A percentile compares a stretch with the other conserved stretches of the same genome.
Evolutionary conservation across 2,329 filamentous ascomycete species (phyloP).

Genomic region (Hymenoscyphus albidus): DNA sequence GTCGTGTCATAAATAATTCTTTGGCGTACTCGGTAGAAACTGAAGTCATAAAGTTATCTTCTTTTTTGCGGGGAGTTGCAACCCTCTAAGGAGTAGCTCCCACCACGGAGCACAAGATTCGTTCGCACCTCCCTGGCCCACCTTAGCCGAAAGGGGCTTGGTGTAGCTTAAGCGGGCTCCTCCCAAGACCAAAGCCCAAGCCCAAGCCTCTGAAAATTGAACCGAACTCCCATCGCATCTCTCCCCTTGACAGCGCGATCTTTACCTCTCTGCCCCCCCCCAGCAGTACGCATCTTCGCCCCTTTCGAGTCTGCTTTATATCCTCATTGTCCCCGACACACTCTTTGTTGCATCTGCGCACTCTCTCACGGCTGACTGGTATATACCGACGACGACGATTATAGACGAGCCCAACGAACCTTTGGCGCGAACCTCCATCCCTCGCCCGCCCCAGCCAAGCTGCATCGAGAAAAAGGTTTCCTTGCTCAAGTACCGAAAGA

Average conservation of each 20-base stretch:
- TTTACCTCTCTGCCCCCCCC: not conserved
- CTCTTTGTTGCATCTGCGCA: constrained; percentile 1
- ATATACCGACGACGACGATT: constrained; percentile 2
- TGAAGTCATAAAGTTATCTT: no score
- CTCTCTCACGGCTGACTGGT: not conserved
- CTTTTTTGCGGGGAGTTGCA: not conserved
- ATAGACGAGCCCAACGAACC: constrained; percentile 6
- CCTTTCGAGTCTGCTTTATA: constrained; percentile 1
- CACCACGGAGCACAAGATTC: not conserved
- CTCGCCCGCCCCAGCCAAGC: not conserved
- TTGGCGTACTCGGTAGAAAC: no score
- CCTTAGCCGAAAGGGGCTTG: not conserved
- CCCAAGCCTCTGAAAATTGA: not conserved
- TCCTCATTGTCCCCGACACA: not conserved
- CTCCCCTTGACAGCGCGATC: constrained; percentile 2
- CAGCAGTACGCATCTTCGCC: not conserved
- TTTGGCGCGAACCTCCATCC: constrained; percentile 6
- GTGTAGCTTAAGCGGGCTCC: no score
- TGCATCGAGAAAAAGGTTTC: constrained; percentile 20
- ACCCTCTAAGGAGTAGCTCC: not conserved
- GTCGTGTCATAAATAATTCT: no score
- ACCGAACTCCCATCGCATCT: not conserved
- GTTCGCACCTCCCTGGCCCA: not conserved
- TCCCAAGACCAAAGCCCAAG: not conserved
- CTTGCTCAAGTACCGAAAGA: constrained; percentile 19